Evolutionary conservation across 495 filamentous ascomycete genomes (phyloP), one percentile per base, ranked within the genome.

Genomic region (Podospora didyma): DNA sequence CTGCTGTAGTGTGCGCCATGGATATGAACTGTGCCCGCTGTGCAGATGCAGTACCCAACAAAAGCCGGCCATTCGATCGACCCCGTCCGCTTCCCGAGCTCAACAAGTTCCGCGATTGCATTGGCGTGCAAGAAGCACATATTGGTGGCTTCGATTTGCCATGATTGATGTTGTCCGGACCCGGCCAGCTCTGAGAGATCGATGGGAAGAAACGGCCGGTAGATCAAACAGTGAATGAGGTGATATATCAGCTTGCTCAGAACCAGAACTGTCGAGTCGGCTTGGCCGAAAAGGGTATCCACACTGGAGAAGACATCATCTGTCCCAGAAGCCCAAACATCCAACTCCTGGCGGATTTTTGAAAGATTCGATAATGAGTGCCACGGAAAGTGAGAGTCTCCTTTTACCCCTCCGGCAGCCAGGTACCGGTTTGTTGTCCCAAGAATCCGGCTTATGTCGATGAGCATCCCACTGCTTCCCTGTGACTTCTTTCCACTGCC

Each of bases 321-420:
- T 6, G 88, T 89, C 19, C 86, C 88, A 5, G 89, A 87, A 7
- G 87, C 87, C 90, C 90, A 95, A 45, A 88, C 76, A 62, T 95
- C 89, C 14, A 95, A 75, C 58, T 93, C 89, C 53, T 91, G 87
- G 44, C 89, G 81, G 57, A 95, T 92, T 61, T 91, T 90, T 46
- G 89, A 93, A 0, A 93, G 76, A 61, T 86, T 92, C 7, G 89
- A 92, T 21, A 89, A 77, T 3, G 89, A 81, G 66, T 95, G 89
- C 90, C 90, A 95, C 16, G 89, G 89, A 61, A 93, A 93, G 63
- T 92, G 89, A 0, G 88, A 90, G 64, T 95, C 90, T 46, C 88
- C 89, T 67, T 92, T 93, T 50, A 92, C 89, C 22, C 90, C 90
- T 6, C 90, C 90, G 12, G 88, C 86, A 12, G 89, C 87, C 42